Conservation (phyloP, 805 yeast genomes). For the Candida xyloterini region DNA sequence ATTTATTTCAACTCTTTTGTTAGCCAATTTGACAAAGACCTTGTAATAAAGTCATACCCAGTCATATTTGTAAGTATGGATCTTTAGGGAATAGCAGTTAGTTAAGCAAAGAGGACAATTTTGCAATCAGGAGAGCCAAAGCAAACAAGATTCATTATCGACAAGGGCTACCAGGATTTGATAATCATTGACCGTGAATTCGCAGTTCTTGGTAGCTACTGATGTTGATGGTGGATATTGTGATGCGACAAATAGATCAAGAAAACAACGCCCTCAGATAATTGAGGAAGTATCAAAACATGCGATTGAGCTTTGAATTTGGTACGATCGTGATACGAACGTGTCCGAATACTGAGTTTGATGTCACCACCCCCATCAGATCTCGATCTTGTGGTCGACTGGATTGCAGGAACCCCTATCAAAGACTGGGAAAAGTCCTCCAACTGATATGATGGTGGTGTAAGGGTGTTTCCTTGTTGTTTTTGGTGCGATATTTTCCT, state of each 20-base stretch:
- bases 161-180: background rate
- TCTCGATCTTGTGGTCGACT: no score
- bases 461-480: constrained; percentile 4
- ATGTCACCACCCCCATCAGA: no score
- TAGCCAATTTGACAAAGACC: constrained; percentile 3
- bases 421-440: background rate
- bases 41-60: constrained; percentile 13
- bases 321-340: no score
- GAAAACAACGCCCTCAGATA: background rate
- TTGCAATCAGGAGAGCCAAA: background rate
- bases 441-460: constrained; percentile 3
- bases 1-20: constrained; percentile 6
- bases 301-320: no score
- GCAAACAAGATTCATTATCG: constrained; percentile 1
- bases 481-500: constrained; percentile 10
- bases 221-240: background rate
- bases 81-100: background rate
- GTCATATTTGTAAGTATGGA: constrained; percentile 11
- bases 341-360: no score
- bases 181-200: background rate
- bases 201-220: background rate
- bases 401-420: background rate
- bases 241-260: background rate
- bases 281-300: no score
- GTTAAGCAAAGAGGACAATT: background rate